Evolutionary conservation across 2,329 filamentous ascomycete species (phyloP).

Genomic region (Hymenoscyphus occultus): DNA sequence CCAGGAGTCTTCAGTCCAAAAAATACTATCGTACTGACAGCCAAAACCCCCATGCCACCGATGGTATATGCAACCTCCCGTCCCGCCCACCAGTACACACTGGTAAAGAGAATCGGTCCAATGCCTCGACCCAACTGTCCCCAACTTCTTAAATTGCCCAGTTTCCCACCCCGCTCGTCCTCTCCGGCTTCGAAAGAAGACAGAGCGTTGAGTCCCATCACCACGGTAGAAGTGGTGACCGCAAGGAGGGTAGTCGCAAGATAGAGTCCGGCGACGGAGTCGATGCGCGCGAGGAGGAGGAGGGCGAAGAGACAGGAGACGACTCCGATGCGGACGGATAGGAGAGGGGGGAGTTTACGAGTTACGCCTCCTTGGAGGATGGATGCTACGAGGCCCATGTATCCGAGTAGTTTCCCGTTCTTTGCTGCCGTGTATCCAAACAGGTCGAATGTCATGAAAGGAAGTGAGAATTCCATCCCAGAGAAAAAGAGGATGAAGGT

Average conservation of each 20-base stretch:
- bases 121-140: constrained; percentile 86
- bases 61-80: constrained; percentile 79
- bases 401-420: constrained; percentile 83
- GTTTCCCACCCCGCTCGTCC: constrained; percentile 77
- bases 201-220: constrained; percentile 87
- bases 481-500: constrained; percentile 95
- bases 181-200: constrained; percentile 84
- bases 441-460: constrained; percentile 95
- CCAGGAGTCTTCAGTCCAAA: constrained; percentile 55
- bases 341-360: constrained; percentile 75
- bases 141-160: constrained; percentile 77
- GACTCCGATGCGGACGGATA: constrained; percentile 77
- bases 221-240: constrained; percentile 88
- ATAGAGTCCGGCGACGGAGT: constrained; percentile 70
- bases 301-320: constrained; percentile 76
- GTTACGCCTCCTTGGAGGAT: constrained; percentile 93
- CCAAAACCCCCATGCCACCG: constrained; percentile 76
- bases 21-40: constrained; percentile 70
- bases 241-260: constrained; percentile 79
- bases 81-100: constrained; percentile 97
- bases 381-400: constrained; percentile 86
- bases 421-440: constrained; percentile 77
- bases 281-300: constrained; percentile 69
- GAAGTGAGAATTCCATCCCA: constrained; percentile 95
- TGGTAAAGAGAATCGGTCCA: constrained; percentile 87